Evolutionary conservation across 106 monocot species (phyloP), one percentile per base, ranked within the genome.

Genomic region (Agapanthus africanus): DNA sequence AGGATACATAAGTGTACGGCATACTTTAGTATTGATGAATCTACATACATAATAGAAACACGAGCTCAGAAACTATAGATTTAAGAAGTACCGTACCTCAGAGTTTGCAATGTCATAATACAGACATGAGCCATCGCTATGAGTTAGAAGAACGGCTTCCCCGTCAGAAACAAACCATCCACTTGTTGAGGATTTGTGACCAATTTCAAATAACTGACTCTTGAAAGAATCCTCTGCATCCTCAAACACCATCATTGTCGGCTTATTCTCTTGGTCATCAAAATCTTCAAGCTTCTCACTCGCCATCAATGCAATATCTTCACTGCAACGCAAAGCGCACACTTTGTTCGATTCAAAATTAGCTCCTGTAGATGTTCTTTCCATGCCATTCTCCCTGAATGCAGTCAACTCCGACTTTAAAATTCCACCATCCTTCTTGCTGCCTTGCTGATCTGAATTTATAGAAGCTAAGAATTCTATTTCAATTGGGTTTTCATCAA

Each of bases 81-180:
- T 42, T 42, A 7, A 7, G 14, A 26, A 21, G 28, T 37, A 41
- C 16, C 22, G 16, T 76, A 93, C 99, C 99, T 99, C 99, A 41
- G 21, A 77, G 60, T 99, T 93, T 15, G 79, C 77, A 63, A 99
- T 76, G 71, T 99, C 99, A 72, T 86, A 87, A 69, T 90, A 99
- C 4, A 83, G 84, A 66, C 99, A 99, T 4, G 93, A 80, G 16
- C 93, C 90, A 81, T 99, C 93, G 71, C 71, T 73, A 41, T 90
- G 89, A 8, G 99, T 82, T 40, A 99, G 81, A 81, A 99, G 99
- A 73, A 85, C 87, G 49, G 93, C 93, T 87, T 99, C 97, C 42
- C 90, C 99, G 61, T 93, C 97, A 40, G 93, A 93, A 66, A 93
- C 93, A 85, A 99, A 99, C 93, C 99, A 99, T 41, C 99, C 99